Percentiles rank a stretch among this genome's conserved stretches.
phyloP scores from a whole-genome alignment of 2,329 filamentous ascomycete genomes.

The Colletotrichum magnum region DNA sequence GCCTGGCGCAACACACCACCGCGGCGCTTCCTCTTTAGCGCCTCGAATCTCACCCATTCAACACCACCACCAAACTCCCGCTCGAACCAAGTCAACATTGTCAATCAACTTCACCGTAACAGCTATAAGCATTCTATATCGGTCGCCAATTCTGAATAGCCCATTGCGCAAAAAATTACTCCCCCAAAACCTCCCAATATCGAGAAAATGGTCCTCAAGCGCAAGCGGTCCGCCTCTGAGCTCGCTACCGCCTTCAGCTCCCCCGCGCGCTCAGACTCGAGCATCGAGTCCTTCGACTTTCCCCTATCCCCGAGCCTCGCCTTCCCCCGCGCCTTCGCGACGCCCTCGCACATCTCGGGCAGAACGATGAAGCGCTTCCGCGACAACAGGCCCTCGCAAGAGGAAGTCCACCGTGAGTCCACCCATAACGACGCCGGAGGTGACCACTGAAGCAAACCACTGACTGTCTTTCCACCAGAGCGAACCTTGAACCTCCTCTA shows the following conservation, averaged over 20 bases:
- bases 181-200: neutral
- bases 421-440: neutral
- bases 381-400: conserved; percentile 70
- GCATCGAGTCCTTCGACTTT: conserved; percentile 51
- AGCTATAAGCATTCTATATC: neutral
- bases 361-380: conserved; percentile 75
- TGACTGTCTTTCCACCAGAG: conserved; percentile 53
- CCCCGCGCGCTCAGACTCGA: conserved; percentile 51
- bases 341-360: conserved; percentile 64
- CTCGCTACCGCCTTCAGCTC: conserved; percentile 60
- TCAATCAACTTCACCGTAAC: neutral
- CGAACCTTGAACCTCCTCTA: conserved; percentile 72
- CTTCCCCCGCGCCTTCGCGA: conserved; percentile 47
- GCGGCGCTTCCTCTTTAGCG: conserved; percentile 11
- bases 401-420: conserved; percentile 68
- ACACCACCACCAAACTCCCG: neutral
- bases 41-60: neutral
- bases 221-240: conserved; percentile 74
- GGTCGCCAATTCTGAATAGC: neutral
- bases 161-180: neutral
- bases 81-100: neutral
- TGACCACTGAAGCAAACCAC: neutral
- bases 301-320: conserved; percentile 46
- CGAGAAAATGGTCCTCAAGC: conserved; percentile 68
- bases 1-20: conserved; percentile 1